These are phyloP conservation scores for Myxozyma mucilagina DNA, from an alignment of 805 yeast genomes.

Conservation along the genomic window DNA sequence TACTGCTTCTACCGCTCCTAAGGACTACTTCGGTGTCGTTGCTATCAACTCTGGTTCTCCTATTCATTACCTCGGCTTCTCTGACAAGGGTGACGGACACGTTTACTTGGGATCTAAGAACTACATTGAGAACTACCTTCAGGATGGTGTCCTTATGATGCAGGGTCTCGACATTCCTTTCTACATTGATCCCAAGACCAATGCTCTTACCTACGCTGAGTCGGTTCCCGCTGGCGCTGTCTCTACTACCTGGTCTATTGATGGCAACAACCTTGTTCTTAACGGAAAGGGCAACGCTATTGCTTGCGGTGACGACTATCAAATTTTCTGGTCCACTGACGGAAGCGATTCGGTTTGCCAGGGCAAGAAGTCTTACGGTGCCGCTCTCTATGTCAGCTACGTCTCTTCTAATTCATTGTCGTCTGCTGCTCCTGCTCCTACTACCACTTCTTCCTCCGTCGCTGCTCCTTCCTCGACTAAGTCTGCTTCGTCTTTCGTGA, in stretches of 20 bases:
- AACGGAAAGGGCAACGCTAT: conserved; percentile 9
- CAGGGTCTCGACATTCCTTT: conserved; percentile 1
- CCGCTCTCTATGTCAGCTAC: conserved; percentile 2
- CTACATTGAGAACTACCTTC: background rate
- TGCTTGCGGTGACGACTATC: conserved; percentile 19
- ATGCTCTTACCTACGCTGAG: conserved; percentile 8
- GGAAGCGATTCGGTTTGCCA: background rate
- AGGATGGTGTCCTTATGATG: conserved; percentile 7
- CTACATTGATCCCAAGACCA: conserved; percentile 17
- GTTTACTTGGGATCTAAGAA: conserved; percentile 3
- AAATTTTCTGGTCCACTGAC: conserved; percentile 18
- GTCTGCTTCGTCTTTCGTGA: conserved; percentile 4
- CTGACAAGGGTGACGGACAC: conserved; percentile 12
- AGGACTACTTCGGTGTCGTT: conserved; percentile 13
- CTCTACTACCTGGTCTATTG: conserved; percentile 9
- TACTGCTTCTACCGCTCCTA: background rate
- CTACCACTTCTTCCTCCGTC: background rate
- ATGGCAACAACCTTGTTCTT: background rate
- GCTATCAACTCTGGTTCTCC: conserved; percentile 19
- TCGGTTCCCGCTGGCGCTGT: background rate
- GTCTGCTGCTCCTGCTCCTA: background rate
- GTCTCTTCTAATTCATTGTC: background rate
- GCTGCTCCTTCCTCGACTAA: background rate
- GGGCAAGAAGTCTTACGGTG: background rate
- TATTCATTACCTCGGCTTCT: conserved; percentile 11